A percentile compares a stretch with the other conserved stretches of the same genome.
These are phyloP conservation scores for Alternaria triticina DNA, from an alignment of 2,329 filamentous ascomycete species.

Conservation along the genomic window DNA sequence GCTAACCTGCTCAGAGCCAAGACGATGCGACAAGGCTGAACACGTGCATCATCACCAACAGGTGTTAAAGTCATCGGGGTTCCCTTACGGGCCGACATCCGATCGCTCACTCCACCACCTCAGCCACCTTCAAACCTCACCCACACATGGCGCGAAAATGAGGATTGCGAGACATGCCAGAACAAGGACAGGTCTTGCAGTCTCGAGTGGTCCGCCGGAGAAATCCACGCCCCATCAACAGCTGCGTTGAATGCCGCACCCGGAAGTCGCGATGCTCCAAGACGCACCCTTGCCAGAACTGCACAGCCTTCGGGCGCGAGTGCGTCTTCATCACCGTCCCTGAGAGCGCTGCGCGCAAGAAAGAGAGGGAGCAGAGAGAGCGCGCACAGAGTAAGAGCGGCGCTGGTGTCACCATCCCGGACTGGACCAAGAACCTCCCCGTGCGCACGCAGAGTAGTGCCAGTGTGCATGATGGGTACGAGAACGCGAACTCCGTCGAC, in stretches of 20 bases:
- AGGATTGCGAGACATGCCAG: slow-evolving; percentile 43
- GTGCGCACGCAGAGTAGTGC: slow-evolving; percentile 38
- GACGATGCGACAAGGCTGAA: slow-evolving; percentile 21
- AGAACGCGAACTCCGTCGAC: slow-evolving; percentile 36
- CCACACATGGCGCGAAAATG: slow-evolving; percentile 42
- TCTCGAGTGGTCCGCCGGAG: slow-evolving; percentile 47
- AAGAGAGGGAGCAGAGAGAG: slow-evolving; percentile 45
- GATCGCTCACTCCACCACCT: slow-evolving; percentile 19
- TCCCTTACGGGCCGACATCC: slow-evolving; percentile 28
- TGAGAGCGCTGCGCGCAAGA: slow-evolving; percentile 47
- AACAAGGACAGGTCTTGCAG: slow-evolving; percentile 46
- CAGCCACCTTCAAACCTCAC: slow-evolving; percentile 21
- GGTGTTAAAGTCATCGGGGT: slow-evolving; percentile 13
- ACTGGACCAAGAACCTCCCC: slow-evolving; percentile 48
- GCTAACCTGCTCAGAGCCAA: slow-evolving; percentile 11
- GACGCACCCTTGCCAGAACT: slow-evolving; percentile 49
- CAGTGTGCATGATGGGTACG: slow-evolving; percentile 35
- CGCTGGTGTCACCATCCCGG: slow-evolving; percentile 32
- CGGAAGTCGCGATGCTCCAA: slow-evolving; percentile 49
- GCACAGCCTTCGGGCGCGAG: slow-evolving; percentile 48
- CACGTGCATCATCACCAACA: slow-evolving; percentile 15
- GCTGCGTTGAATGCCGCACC: slow-evolving; percentile 48
- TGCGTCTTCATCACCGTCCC: slow-evolving; percentile 49
- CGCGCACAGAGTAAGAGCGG: slow-evolving; percentile 36
- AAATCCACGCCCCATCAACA: slow-evolving; percentile 49